Base-by-base conservation (phyloP, 2,329 filamentous ascomycete species). In the Magnaporthales sp. region DNA sequence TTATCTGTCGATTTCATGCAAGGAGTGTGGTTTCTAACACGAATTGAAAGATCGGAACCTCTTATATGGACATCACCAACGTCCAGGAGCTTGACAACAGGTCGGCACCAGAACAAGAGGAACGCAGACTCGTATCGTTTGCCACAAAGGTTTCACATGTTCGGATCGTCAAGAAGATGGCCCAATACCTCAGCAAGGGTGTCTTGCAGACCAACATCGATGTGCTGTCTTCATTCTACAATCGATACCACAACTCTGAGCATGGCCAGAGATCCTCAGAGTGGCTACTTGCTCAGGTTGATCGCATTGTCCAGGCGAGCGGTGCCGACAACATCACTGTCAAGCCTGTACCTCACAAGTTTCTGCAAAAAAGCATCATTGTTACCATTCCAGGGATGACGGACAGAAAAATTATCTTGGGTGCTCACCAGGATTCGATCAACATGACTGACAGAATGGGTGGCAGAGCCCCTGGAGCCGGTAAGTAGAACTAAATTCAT, bases 41-140 rank as follows among this genome's bases (percentile, higher is more conserved):
- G 7, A 13, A 15, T 4, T 27, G 13, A 30, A 27, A 96, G 92
- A 84, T 91, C 75, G 92, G 92, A 73, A 83, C 89, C 71, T 91
- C 89, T 73, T 98, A 98, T 83, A 96, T 98, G 84, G 94, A 98
- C 79, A 93, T 98, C 73, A 97, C 95, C 68, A 85, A 92, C 58
- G 86, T 88, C 67, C 81, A 82, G 64, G 84, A 90, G 63, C 83
- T 91, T 69, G 91, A 89, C 67, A 73, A 81, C 67, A 75, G 75
- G 67, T n/a, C 30, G 5, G 75, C 72, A 71, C 71, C 71, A 77
- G 58, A 73, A 72, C 22, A 70, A 76, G 22, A 70, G 70, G 29
- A 67, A 26, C 46, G 56, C 4, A 29, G 4, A 27, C 13, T 60
- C 56, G 15, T 70, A 70, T 76, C 78, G 60, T 76, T 76, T 67